Evolutionary conservation across 176 grass and related monocot species (phyloP), one percentile per base, ranked within the genome.

Genomic region (Cenchrus purpureus): DNA sequence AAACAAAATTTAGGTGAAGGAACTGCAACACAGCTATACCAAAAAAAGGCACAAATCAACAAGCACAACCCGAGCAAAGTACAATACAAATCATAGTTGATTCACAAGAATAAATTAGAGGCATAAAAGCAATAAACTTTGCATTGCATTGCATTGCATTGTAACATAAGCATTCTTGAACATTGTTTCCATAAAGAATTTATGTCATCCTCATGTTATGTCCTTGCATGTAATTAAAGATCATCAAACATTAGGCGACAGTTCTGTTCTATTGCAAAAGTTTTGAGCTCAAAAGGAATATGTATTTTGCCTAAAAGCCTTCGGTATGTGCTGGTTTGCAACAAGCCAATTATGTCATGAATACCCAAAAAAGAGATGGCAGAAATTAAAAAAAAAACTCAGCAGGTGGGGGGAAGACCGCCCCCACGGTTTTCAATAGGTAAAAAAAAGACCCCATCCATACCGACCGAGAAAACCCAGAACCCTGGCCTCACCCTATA

Each of bases 281-380:
- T 40, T 87, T 83, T 87, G 11, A 84, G 52, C 71, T 80, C 68
- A 70, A 74, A 82, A 73, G 67, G 50, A 67, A 58, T 19, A 12
- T 28, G 28, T 64, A 50, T 71, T 74, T 52, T 86, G 53, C 76
- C 43, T 48, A 16, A 52, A 84, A 87, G 52, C 52, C 69, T 87
- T 83, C 60, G 8, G 74, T 74, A 68, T 87, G 65, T 82, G 68
- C 61, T 80, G 8, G 42, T 75, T 80, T 87, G 67, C n/a, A 61
- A 29, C 10, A 66, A 52, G 28, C 7, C 10, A 54, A 78, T 73
- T 75, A 13, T 85, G 37, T 14, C 56, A 46, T 79, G 32, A 81
- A 19, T 80, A 70, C 25, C 59, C 20, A 4, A 62, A n/a, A 48
- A 59, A 5, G 57, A 37, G 22, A 73, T 20, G 22, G 48, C 25